Evolutionary conservation across 2,329 filamentous ascomycete genomes (phyloP), one percentile per base, ranked within the genome.

Genomic region (Fusarium mexicanum): DNA sequence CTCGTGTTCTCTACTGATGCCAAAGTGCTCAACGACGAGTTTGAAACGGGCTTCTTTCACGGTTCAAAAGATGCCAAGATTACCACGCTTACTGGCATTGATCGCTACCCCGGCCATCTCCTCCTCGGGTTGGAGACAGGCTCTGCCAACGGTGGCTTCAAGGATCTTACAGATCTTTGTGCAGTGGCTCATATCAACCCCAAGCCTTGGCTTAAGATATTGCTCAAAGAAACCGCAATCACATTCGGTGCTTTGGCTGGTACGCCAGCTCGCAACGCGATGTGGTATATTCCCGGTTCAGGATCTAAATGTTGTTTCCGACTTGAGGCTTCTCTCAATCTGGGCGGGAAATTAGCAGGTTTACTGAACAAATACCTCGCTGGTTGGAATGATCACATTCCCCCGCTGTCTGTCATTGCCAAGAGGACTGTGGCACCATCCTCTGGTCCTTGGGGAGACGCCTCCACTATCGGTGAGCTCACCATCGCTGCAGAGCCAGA

Each of bases 291-390:
- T 1, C 54, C 54, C 0, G 29, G 54, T 2, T 6, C 38, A 24
- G 54, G 26, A 3, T 44, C 54, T 1, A 0, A 1, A 24, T 44
- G 54, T 0, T 57, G 54, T 1, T 0, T 57, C 2, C 54, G 54
- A 0, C 54, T 57, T 0, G 54, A 57, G 1, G 53, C 53, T 6
- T 31, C 53, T 8, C 20, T 55, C 1, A 3, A 31, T 3, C 26
- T 55, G 0, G 5, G 5, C 0, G 53, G 4, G 0, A 2, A 6
- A n/a, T 2, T 55, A n/a, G 51, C 0, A 0, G 3, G 7, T 0
- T 3, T 0, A 3, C 22, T 43, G 2, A 8, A 57, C 12, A 57
- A 57, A 20, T 57, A 57, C 0, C 54, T 57, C 54, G 0, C 54
- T 16, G 54, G 54, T 0, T 57, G 54, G 54, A 8, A 44, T 2